phyloP scores from a whole-genome alignment of 2,329 filamentous ascomycete genomes.

The Pleoardoris graminearum region DNA sequence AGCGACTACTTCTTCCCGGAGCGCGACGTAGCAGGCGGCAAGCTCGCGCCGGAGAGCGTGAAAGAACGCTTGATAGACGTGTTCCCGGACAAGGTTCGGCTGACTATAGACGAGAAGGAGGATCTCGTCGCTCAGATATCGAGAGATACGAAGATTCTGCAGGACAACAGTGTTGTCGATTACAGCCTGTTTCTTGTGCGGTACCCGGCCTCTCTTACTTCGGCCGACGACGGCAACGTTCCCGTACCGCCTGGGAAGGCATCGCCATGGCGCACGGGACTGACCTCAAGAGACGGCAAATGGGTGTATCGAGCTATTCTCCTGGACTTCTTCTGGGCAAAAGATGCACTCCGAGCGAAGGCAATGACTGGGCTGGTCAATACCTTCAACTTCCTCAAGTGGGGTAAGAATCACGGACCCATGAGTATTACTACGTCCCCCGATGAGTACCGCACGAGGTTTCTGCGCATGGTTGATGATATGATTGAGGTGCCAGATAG shows the following conservation, averaged over 20 bases:
- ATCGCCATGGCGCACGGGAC: slow-evolving; percentile 63
- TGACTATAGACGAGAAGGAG: slow-evolving; percentile 59
- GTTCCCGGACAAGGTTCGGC: slow-evolving; percentile 67
- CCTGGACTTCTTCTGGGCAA: slow-evolving; percentile 79
- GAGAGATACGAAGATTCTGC: slow-evolving; percentile 65
- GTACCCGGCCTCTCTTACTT: slow-evolving; percentile 48
- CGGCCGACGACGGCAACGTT: slow-evolving; percentile 31
- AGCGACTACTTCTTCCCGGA: slow-evolving; percentile 76
- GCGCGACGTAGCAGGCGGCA: slow-evolving; percentile 68
- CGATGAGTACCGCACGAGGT: slow-evolving; percentile 66
- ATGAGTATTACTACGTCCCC: slow-evolving; percentile 76
- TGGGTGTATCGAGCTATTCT: slow-evolving; percentile 70
- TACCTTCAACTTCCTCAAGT: slow-evolving; percentile 59
- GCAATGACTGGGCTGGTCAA: slow-evolving; percentile 68
- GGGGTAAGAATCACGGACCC: slow-evolving; percentile 64
- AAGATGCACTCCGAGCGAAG: slow-evolving; percentile 68
- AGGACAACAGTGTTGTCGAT: slow-evolving; percentile 68
- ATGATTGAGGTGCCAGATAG: slow-evolving; percentile 43
- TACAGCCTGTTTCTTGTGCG: slow-evolving; percentile 75
- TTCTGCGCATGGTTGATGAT: slow-evolving; percentile 56
- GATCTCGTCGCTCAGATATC: slow-evolving; percentile 60
- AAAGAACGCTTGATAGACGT: slow-evolving; percentile 68
- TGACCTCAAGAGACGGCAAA: slow-evolving; percentile 64
- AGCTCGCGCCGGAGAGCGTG: slow-evolving; percentile 65
- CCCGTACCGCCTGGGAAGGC: slow-evolving; percentile 38